These are phyloP conservation scores for Zymoseptoria ardabiliae DNA, from an alignment of 2,329 filamentous ascomycete genomes.

Conservation along the genomic window DNA sequence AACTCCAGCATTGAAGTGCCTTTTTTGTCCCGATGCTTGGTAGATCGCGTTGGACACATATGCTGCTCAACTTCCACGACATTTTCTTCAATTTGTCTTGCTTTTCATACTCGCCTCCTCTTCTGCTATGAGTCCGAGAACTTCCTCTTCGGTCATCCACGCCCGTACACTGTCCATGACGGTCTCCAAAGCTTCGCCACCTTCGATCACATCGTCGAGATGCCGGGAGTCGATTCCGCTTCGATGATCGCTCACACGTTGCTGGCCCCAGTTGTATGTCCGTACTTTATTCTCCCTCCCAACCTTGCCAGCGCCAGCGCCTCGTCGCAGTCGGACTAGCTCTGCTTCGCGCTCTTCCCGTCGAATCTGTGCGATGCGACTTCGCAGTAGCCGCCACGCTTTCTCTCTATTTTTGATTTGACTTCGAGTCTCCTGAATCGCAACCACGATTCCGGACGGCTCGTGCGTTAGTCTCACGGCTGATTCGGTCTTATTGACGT, in stretches of 20 bases:
- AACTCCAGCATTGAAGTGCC: not conserved
- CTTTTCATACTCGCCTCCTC: slow-evolving; percentile 20
- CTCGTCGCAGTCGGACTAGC: slow-evolving; percentile 64
- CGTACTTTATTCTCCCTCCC: slow-evolving; percentile 89
- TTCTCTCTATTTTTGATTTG: slow-evolving; percentile 82
- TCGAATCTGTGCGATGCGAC: slow-evolving; percentile 69
- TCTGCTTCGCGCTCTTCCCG: slow-evolving; percentile 80
- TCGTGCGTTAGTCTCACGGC: slow-evolving; percentile 87
- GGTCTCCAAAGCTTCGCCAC: slow-evolving; percentile 62
- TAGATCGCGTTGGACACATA: not conserved
- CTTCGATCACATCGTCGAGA: slow-evolving; percentile 70
- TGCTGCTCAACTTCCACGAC: not conserved
- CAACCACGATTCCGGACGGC: slow-evolving; percentile 78
- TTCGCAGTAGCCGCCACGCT: slow-evolving; percentile 79
- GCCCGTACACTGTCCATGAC: slow-evolving; percentile 70
- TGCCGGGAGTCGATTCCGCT: slow-evolving; percentile 74
- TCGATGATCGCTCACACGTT: slow-evolving; percentile 82
- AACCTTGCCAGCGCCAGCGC: slow-evolving; percentile 70
- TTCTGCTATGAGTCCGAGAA: slow-evolving; percentile 51
- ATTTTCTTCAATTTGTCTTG: not conserved
- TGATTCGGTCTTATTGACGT: slow-evolving; percentile 97
- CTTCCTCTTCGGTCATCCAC: slow-evolving; percentile 70
- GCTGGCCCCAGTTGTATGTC: slow-evolving; percentile 76
- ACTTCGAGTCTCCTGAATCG: slow-evolving; percentile 86
- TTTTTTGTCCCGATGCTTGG: not conserved